phyloP scores from a whole-genome alignment of 257 asterid species.

The Prunella vulgaris region DNA sequence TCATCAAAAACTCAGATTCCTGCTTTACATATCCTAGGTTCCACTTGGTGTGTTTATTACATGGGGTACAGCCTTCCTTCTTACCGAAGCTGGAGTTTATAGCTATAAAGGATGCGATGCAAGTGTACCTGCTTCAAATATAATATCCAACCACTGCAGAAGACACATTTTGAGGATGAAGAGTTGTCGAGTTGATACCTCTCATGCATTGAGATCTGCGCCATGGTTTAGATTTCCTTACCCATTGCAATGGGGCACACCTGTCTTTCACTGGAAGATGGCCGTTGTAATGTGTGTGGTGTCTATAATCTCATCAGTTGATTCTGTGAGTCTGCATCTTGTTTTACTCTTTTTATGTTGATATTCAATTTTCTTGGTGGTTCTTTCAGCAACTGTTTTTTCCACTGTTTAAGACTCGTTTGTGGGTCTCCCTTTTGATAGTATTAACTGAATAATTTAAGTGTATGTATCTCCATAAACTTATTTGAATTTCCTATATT shows the following conservation, averaged over 20 bases:
- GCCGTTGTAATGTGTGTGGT: constrained; percentile 95
- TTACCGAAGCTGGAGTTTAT: constrained; percentile 78
- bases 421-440: too few species aligned
- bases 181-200: constrained; percentile 79
- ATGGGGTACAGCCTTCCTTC: constrained; percentile 79
- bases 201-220: constrained; percentile 73
- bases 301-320: constrained; percentile 84
- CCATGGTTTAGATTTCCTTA: constrained; percentile 98
- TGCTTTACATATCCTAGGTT: constrained; percentile 45
- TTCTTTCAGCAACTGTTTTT: neutral
- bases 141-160: constrained; percentile 82
- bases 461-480: neutral
- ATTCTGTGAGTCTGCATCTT: constrained; percentile 67
- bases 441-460: too few species aligned
- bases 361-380: neutral
- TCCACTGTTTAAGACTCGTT: neutral
- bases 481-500: neutral
- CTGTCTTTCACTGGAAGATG: constrained; percentile 89
- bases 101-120: constrained; percentile 87
- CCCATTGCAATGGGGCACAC: constrained; percentile 96
- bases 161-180: constrained; percentile 74
- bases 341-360: constrained; percentile 3
- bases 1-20: constrained; percentile 1
- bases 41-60: constrained; percentile 81
- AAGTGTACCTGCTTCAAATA: constrained; percentile 71